Base-by-base conservation (phyloP, 495 filamentous ascomycete species). In the Viridothelium virens region DNA sequence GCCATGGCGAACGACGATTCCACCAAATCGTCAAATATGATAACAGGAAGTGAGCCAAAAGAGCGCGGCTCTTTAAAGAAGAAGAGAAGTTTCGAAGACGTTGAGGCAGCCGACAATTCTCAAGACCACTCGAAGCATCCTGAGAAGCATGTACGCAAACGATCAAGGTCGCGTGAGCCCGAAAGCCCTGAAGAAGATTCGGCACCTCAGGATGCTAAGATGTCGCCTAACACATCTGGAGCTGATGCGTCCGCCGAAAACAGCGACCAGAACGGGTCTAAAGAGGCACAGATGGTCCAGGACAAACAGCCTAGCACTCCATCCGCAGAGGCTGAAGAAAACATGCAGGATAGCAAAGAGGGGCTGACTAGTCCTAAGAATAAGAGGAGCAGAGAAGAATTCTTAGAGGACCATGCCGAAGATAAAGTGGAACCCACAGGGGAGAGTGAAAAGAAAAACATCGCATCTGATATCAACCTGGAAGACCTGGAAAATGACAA, bases 31-130 rank as follows among this genome's bases (percentile, higher is more conserved):
- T 11, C 53, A 14, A 36, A 9, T 18, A 11, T 6, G 5, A 36
- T 14, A 7, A 59, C 5, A 3, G 53, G 7, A 36, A 59, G 9
- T 31, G 14, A 9, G 16, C 25, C 62, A 16, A 66, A 47, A 25
- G 68, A 72, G 11, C 62, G 79, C 46, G 80, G 82, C 12, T 74
- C 83, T 38, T 65, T 79, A 25, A 69, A 75, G 46, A 75, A 74
- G 53, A 88, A 88, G 75, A 75, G 85, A 63, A 87, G 84, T 25
- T 80, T 81, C 62, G 83, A 85, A 64, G 80, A 84, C 47, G 70
- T 79, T 2, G 71, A 82, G 41, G 65, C 70, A 33, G 70, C 64
- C 10, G 75, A 70, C 34, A 61, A 74, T 14, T 44, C 41, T 44
- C 41, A 44, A 14, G 14, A 7, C 14, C 14, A 7, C 41, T 44